Evolutionary conservation across 345 rosid genomes (phyloP).

Genomic region (Populus davidiana): DNA sequence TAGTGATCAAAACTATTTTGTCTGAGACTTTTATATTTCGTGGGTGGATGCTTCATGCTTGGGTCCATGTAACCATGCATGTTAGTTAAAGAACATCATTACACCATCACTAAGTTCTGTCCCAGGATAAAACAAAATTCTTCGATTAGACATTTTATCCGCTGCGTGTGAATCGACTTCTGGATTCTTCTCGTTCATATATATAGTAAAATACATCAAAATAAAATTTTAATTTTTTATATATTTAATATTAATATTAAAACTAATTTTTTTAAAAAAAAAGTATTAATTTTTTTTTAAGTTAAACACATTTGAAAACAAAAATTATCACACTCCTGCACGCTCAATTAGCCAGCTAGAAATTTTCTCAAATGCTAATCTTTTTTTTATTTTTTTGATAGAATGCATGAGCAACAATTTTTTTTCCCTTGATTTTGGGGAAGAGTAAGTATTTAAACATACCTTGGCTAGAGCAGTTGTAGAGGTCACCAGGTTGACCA

Average conservation of each 20-base stretch:
- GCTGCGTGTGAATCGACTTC: background rate
- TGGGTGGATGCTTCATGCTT: background rate
- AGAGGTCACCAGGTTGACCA: constrained; percentile 37
- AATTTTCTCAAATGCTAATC: background rate
- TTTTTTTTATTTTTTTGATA: background rate
- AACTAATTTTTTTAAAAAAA: too few relatives aligned
- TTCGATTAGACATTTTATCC: background rate
- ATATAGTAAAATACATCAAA: too few relatives aligned
- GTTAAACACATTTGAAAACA: too few relatives aligned
- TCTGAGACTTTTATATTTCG: background rate
- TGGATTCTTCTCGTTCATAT: background rate
- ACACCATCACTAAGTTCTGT: background rate
- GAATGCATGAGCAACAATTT: background rate
- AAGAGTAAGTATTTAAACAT: background rate
- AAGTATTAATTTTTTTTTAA: too few relatives aligned
- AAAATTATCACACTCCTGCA: too few relatives aligned
- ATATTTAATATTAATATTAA: too few relatives aligned
- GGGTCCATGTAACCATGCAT: background rate
- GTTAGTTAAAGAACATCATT: background rate
- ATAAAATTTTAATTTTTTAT: too few relatives aligned
- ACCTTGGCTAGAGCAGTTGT: constrained; percentile 27
- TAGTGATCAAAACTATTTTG: background rate
- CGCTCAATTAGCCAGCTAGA: too few relatives aligned
- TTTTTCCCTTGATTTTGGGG: too few relatives aligned
- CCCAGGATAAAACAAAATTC: background rate